Evolutionary conservation across 306 rosid genomes (phyloP), one percentile per base, ranked within the genome.

Genomic region (Coriaria nepalensis): DNA sequence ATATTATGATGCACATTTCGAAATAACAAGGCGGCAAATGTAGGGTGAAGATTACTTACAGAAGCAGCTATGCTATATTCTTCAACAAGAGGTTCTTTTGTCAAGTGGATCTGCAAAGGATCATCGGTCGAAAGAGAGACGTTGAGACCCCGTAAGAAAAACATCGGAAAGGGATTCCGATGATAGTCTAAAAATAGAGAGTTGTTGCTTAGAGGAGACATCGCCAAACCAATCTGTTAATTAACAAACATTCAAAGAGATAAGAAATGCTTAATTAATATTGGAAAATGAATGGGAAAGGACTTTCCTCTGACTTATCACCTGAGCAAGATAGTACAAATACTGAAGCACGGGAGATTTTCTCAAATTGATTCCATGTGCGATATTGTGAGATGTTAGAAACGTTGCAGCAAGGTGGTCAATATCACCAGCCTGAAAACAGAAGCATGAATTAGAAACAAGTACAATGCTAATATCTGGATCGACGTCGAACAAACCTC

Each of bases 31-130:
- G n/a, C n/a, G n/a, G n/a, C n/a, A n/a, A n/a, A n/a, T n/a, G n/a
- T n/a, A n/a, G n/a, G n/a, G n/a, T n/a, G 37, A 33, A 40, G 50
- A 65, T 49, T 59, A 43, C 97, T 90, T 65, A 90, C 97, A 15
- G 97, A 90, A 64, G 97, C 97, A 59, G 97, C 97, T 59, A 90
- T 90, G 63, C 97, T 90, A 37, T 90, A 90, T 64, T 90, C 97
- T 73, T 90, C 97, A 43, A 90, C 97, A 80, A 90, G 60, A 43
- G 97, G 97, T 60, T 90, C 97, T 72, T 84, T 90, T 10, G 97
- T 90, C 29, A 90, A 73, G 74, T 90, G 97, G 65, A 90, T 90
- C 79, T 90, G 97, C 43, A 90, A 95, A 57, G 97, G 97, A 73
- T 90, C 97, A 60, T 90, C 97, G 40, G 97, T 90, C 41, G 97